A percentile compares a stretch with the other conserved stretches of the same genome.
Conservation (phyloP, 2,329 filamentous ascomycete genomes). For the Hirsutella thompsonii region DNA sequence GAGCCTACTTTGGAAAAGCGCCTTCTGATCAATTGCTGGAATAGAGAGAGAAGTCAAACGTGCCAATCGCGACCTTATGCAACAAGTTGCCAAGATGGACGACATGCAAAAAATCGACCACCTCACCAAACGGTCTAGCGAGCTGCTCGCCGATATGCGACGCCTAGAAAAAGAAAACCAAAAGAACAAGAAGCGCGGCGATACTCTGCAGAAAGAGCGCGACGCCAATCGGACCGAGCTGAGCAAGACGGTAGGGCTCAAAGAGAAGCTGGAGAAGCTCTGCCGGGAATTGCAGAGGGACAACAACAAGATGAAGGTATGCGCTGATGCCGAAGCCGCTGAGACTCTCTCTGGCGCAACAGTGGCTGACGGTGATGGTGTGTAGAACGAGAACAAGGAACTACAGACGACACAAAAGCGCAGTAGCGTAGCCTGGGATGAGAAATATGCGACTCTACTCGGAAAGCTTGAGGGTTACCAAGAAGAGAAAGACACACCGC, state of each 20-base stretch:
- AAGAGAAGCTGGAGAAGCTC: constrained; percentile 93
- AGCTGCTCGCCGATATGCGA: constrained; percentile 90
- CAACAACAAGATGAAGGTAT: constrained; percentile 95
- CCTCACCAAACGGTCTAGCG: constrained; percentile 80
- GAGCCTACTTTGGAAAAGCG: background rate
- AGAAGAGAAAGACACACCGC: constrained; percentile 71
- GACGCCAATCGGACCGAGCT: constrained; percentile 80
- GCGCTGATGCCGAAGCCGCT: background rate
- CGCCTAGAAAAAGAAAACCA: constrained; percentile 84
- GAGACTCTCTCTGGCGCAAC: no score
- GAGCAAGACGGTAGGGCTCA: constrained; percentile 79
- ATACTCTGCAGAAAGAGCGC: constrained; percentile 92
- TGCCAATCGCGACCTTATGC: constrained; percentile 80
- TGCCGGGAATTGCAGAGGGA: constrained; percentile 90
- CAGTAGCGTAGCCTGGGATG: constrained; percentile 72
- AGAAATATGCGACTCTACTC: constrained; percentile 68
- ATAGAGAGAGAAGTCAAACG: constrained; percentile 87
- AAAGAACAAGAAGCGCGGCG: constrained; percentile 91
- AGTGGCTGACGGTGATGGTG: constrained; percentile 10
- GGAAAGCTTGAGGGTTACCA: constrained; percentile 81
- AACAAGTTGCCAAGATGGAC: constrained; percentile 82
- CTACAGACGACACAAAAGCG: constrained; percentile 76
- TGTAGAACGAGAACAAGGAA: constrained; percentile 81
- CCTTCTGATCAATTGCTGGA: background rate
- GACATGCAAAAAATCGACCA: constrained; percentile 85